A percentile compares a stretch with the other conserved stretches of the same genome.
Evolutionary conservation across 345 rosid genomes (phyloP).

Genomic region (Lepidium africanum): DNA sequence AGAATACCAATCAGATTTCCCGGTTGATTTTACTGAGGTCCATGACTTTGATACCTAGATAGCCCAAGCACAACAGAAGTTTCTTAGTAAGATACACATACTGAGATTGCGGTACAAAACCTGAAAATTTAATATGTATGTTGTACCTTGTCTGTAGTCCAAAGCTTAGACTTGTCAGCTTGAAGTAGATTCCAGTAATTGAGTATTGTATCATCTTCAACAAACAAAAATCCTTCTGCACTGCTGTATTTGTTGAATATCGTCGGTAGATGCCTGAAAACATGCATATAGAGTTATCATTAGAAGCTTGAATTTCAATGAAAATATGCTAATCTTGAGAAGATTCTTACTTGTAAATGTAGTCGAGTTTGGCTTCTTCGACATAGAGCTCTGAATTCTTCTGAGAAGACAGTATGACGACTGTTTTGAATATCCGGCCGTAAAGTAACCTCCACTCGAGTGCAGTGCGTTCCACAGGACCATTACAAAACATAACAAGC

Average conservation of each 20-base stretch:
- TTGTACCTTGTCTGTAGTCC: conserved; percentile 89
- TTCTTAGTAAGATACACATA: background rate
- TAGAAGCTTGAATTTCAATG: background rate
- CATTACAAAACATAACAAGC: conserved; percentile 87
- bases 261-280: conserved; percentile 65
- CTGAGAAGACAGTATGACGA: conserved; percentile 68
- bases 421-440: conserved; percentile 91
- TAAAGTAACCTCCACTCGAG: conserved; percentile 96
- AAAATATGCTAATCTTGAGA: background rate
- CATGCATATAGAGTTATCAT: conserved; percentile 8
- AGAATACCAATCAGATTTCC: conserved; percentile 58
- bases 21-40: conserved; percentile 48
- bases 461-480: conserved; percentile 93
- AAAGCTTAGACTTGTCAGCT: conserved; percentile 86
- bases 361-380: conserved; percentile 63
- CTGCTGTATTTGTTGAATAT: conserved; percentile 63
- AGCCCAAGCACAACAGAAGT: background rate
- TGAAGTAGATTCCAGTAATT: conserved; percentile 95
- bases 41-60: conserved; percentile 78
- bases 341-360: conserved; percentile 66
- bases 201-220: conserved; percentile 89
- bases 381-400: conserved; percentile 76
- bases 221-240: conserved; percentile 90
- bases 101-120: background rate
- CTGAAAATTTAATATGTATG: background rate